These are phyloP conservation scores for Elsinoe perseae DNA, from an alignment of 2,329 filamentous ascomycete genomes.

Conservation along the genomic window DNA sequence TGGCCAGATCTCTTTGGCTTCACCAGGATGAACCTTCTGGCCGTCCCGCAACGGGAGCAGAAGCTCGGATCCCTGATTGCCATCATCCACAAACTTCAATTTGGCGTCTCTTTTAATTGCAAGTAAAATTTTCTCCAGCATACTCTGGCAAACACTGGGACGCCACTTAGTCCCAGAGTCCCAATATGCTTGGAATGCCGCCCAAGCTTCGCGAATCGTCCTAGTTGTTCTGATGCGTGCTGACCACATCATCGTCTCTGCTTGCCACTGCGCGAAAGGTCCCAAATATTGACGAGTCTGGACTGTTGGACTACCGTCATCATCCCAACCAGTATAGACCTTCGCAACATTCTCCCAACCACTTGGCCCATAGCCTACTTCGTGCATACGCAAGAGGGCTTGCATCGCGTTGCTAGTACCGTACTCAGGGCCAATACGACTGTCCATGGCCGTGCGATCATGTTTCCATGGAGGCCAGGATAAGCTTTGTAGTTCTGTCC, in stretches of 20 bases:
- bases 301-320: slow-evolving; percentile 55
- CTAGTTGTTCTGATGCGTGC: slow-evolving; percentile 53
- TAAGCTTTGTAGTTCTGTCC: slow-evolving; percentile 51
- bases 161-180: slow-evolving; percentile 30
- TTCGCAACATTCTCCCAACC: slow-evolving; percentile 48
- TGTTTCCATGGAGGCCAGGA: slow-evolving; percentile 62
- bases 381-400: slow-evolving; percentile 49
- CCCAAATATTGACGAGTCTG: slow-evolving; percentile 47
- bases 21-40: slow-evolving; percentile 47
- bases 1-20: slow-evolving; percentile 48
- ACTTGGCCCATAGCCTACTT: slow-evolving; percentile 49
- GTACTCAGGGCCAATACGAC: slow-evolving; percentile 48
- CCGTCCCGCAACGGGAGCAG: slow-evolving; percentile 15
- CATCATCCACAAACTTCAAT: background rate
- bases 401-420: slow-evolving; percentile 51
- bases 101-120: slow-evolving; percentile 22
- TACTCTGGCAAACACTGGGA: slow-evolving; percentile 46
- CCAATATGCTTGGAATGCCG: slow-evolving; percentile 53
- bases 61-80: slow-evolving; percentile 17
- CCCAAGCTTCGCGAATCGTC: slow-evolving; percentile 57
- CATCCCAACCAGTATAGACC: slow-evolving; percentile 55
- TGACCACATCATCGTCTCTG: slow-evolving; percentile 40
- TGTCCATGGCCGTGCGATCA: slow-evolving; percentile 53
- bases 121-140: slow-evolving; percentile 49
- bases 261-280: slow-evolving; percentile 14